phyloP scores from a whole-genome alignment of 371 early-diverging fungal genomes.

The Phascolomyces articulosus region DNA sequence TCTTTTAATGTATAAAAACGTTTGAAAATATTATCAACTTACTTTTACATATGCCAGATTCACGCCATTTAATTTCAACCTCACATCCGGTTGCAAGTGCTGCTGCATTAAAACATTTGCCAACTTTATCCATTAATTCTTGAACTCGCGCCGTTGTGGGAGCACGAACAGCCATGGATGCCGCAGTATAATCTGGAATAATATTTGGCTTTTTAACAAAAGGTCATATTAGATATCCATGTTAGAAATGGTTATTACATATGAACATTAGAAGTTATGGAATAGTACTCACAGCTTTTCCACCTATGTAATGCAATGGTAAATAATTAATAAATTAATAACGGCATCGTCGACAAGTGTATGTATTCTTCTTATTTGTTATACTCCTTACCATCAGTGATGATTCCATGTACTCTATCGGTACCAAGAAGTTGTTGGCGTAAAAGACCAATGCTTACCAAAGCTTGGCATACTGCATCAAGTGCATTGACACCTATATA shows the following conservation, averaged over 20 bases:
- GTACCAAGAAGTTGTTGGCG: conserved; percentile 73
- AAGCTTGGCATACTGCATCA: conserved; percentile 67
- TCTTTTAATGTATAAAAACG: too few relatives aligned
- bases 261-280: too few relatives aligned
- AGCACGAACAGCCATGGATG: conserved; percentile 61
- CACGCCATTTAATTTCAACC: conserved; percentile 55
- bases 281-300: conserved; percentile 63
- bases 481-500: conserved; percentile 74
- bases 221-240: too few relatives aligned
- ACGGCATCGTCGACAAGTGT: too few relatives aligned
- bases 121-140: conserved; percentile 48
- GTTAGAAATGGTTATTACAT: too few relatives aligned
- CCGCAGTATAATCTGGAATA: conserved; percentile 65
- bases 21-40: too few relatives aligned
- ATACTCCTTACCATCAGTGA: conserved; percentile 70
- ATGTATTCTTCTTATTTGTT: too few relatives aligned
- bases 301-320: conserved; percentile 13
- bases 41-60: conserved; percentile 38
- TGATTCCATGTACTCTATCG: conserved; percentile 73
- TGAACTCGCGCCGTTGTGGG: conserved; percentile 43
- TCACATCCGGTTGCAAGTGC: conserved; percentile 74
- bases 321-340: too few relatives aligned
- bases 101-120: conserved; percentile 66
- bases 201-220: conserved; percentile 40
- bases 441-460: conserved; percentile 66